phyloP scores from a whole-genome alignment of 495 filamentous ascomycete genomes.

The Trichoderma reesei region DNA sequence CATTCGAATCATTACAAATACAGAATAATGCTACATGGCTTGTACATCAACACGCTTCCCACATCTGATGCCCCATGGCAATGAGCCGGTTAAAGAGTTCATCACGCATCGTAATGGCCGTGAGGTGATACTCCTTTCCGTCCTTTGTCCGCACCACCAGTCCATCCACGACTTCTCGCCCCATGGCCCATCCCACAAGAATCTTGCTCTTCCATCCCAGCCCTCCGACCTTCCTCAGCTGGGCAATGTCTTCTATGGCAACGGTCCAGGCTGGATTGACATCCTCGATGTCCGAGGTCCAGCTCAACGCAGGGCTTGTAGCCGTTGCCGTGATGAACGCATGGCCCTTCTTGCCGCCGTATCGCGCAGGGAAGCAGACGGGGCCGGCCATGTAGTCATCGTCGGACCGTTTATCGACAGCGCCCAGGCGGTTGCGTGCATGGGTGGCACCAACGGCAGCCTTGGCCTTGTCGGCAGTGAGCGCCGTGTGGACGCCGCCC shows the following conservation, averaged over 20 bases:
- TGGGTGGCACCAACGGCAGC: conserved; percentile 56
- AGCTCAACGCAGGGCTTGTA: conserved; percentile 50
- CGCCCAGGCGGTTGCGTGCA: conserved; percentile 63
- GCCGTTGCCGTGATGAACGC: conserved; percentile 56
- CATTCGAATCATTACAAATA: background rate
- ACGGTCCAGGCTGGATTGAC: conserved; percentile 45
- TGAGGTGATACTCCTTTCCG: conserved; percentile 50
- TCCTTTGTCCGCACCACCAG: conserved; percentile 53
- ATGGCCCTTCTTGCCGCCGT: conserved; percentile 60
- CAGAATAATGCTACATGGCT: background rate
- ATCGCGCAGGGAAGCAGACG: conserved; percentile 64
- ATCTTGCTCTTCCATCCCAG: conserved; percentile 85
- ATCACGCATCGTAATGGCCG: conserved; percentile 64
- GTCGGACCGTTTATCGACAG: conserved; percentile 36
- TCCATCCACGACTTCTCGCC: conserved; percentile 69
- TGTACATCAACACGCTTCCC: conserved; percentile 60
- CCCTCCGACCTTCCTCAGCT: conserved; percentile 75
- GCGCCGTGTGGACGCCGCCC: conserved; percentile 54
- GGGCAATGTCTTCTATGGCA: conserved; percentile 42
- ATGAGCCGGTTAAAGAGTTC: conserved; percentile 80
- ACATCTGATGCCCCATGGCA: conserved; percentile 77
- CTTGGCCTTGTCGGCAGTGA: conserved; percentile 58
- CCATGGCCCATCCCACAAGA: conserved; percentile 72
- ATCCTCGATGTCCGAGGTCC: conserved; percentile 41
- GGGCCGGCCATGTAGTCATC: conserved; percentile 46